Conservation (phyloP, 2,329 filamentous ascomycete species). For the Ophioceras dolichostomum region DNA sequence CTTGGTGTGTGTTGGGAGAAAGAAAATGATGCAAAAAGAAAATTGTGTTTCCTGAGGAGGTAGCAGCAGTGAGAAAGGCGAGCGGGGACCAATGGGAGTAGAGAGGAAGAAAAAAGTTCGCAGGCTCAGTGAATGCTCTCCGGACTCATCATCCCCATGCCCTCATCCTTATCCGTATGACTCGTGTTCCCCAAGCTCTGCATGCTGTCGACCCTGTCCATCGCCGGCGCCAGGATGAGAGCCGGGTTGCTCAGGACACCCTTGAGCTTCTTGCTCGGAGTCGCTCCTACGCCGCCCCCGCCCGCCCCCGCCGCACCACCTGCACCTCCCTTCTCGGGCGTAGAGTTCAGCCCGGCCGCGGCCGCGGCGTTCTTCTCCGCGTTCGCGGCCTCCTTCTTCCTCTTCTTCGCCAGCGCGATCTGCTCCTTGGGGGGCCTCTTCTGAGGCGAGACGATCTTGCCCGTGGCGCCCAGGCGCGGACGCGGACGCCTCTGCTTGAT, state of each 20-base stretch:
- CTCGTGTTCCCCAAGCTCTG: conserved; percentile 46
- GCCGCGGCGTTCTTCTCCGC: conserved; percentile 39
- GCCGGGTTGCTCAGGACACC: conserved; percentile 12
- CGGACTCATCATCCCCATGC: conserved; percentile 71
- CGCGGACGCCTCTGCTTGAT: conserved; percentile 73
- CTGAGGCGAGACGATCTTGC: conserved; percentile 76
- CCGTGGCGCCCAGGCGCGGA: conserved; percentile 56
- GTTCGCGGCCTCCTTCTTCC: conserved; percentile 56
- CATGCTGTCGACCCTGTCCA: conserved; percentile 47
- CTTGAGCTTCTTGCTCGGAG: conserved; percentile 41
- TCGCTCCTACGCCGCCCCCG: conserved; percentile 19
- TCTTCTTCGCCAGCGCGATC: conserved; percentile 75
- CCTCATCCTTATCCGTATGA: conserved; percentile 56
- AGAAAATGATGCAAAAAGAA: background rate
- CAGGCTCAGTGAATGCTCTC: conserved; percentile 46
- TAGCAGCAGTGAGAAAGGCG: too few species aligned
- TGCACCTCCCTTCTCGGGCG: background rate
- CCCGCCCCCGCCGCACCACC: too few species aligned
- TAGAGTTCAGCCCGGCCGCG: conserved; percentile 20
- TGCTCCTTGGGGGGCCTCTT: conserved; percentile 76
- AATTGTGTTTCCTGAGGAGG: background rate
- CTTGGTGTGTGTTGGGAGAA: too few species aligned
- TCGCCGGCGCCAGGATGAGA: conserved; percentile 29
- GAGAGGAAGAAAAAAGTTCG: background rate
- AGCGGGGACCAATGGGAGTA: too few species aligned